Percentiles rank a stretch among this genome's conserved stretches.
Evolutionary conservation across 2,329 filamentous ascomycete species (phyloP).

Genomic region (Ceratocystis smalleyi): DNA sequence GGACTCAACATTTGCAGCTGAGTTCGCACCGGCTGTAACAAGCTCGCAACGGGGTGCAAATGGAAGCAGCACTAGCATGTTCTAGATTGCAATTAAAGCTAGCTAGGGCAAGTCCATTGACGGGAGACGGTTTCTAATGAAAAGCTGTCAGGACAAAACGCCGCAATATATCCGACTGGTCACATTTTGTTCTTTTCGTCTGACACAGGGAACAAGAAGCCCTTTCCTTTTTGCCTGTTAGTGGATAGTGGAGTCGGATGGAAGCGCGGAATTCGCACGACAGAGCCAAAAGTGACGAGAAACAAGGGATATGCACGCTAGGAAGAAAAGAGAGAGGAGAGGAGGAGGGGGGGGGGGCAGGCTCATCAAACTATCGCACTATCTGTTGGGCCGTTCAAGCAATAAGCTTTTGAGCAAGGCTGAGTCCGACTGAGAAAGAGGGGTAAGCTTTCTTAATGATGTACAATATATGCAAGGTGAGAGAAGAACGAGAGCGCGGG

Average conservation of each 20-base stretch:
- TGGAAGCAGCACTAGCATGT: neutral
- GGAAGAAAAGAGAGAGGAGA: neutral
- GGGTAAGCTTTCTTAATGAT: neutral
- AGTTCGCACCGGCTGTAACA: neutral
- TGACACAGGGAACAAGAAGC: neutral
- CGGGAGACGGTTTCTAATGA: neutral
- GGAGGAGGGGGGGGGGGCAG: neutral
- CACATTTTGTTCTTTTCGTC: neutral
- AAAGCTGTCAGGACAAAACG: neutral
- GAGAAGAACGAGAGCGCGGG: neutral
- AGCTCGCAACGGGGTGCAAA: neutral
- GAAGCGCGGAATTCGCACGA: neutral
- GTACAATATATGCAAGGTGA: neutral
- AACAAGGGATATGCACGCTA: neutral
- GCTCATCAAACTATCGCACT: neutral
- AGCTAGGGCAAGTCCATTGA: too few species aligned
- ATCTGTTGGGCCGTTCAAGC: neutral
- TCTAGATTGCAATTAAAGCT: too few species aligned
- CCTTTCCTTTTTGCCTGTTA: neutral
- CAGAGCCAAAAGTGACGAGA: neutral
- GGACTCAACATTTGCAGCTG: neutral
- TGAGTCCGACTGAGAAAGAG: neutral
- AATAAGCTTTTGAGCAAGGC: neutral
- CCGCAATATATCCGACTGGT: neutral
- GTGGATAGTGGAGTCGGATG: slow-evolving; percentile 4